These are phyloP conservation scores for Blumeriella jaapii DNA, from an alignment of 2,329 filamentous ascomycete genomes.

Conservation along the genomic window DNA sequence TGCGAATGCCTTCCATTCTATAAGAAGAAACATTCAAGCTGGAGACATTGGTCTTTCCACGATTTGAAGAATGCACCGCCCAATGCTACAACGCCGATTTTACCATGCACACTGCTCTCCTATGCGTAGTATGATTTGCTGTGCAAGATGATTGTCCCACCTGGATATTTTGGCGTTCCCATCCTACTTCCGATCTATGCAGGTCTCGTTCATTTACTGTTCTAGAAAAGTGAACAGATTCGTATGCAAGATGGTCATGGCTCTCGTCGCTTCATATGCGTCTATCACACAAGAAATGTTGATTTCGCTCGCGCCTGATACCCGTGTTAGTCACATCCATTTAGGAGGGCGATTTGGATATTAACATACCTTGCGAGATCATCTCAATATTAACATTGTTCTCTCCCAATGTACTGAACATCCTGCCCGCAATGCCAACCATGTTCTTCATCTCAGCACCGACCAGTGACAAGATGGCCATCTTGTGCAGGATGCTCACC, in stretches of 20 bases:
- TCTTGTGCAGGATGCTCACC: constrained; percentile 78
- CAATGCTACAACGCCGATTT: background rate
- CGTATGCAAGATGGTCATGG: constrained; percentile 92
- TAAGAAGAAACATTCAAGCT: no score
- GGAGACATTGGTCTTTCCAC: no score
- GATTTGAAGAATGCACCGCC: no score
- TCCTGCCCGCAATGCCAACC: constrained; percentile 81
- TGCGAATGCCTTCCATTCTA: no score
- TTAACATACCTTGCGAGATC: constrained; percentile 79
- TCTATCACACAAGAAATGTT: constrained; percentile 98
- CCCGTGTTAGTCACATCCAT: constrained; percentile 7
- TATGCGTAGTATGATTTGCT: background rate
- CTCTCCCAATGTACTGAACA: constrained; percentile 91
- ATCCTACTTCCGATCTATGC: no score
- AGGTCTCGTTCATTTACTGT: constrained; percentile 29
- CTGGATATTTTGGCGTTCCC: background rate
- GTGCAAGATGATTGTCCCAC: background rate
- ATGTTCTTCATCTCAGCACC: constrained; percentile 97
- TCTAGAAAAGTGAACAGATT: constrained; percentile 90
- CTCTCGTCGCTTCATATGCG: constrained; percentile 77
- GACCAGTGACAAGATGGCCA: constrained; percentile 92
- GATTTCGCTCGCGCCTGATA: constrained; percentile 84
- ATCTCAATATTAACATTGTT: constrained; percentile 97
- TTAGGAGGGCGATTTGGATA: background rate
- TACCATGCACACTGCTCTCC: background rate